Evolutionary conservation across 768 basidiomycete genomes (phyloP).

Genomic region (Lactarius pseudohatsudake): DNA sequence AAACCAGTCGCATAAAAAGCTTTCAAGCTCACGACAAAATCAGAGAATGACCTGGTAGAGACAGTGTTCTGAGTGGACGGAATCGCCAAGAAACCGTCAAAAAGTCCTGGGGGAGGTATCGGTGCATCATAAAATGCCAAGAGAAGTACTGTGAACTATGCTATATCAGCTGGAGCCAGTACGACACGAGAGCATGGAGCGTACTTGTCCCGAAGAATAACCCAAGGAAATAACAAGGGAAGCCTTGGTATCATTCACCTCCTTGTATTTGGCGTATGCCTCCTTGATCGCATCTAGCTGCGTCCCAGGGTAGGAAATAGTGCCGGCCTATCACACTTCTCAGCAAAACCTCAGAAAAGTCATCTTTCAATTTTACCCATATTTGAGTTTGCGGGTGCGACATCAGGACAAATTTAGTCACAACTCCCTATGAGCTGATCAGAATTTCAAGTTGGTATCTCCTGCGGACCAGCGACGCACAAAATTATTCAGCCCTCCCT

Average conservation of each 20-base stretch:
- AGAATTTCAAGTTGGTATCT: background rate
- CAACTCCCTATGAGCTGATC: conserved; percentile 5
- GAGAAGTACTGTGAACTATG: background rate
- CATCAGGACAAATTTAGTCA: conserved; percentile 10
- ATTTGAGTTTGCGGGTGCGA: conserved; percentile 8
- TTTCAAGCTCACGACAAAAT: background rate
- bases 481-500: conserved; percentile 18
- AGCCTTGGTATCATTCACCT: background rate
- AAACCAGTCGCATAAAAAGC: background rate
- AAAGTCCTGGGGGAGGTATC: conserved; percentile 19
- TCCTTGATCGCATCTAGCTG: conserved; percentile 1
- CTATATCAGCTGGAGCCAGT: background rate
- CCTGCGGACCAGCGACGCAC: background rate
- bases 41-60: conserved; percentile 2
- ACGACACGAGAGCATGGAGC: background rate
- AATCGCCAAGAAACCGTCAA: conserved; percentile 29
- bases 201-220: background rate
- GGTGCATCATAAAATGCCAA: conserved; percentile 29
- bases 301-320: background rate
- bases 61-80: background rate
- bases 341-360: background rate
- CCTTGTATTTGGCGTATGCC: background rate
- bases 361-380: conserved; percentile 1
- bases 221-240: background rate
- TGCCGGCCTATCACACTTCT: background rate